phyloP scores from a whole-genome alignment of 78 protist genomes.

The Andalucia godoyi region DNA sequence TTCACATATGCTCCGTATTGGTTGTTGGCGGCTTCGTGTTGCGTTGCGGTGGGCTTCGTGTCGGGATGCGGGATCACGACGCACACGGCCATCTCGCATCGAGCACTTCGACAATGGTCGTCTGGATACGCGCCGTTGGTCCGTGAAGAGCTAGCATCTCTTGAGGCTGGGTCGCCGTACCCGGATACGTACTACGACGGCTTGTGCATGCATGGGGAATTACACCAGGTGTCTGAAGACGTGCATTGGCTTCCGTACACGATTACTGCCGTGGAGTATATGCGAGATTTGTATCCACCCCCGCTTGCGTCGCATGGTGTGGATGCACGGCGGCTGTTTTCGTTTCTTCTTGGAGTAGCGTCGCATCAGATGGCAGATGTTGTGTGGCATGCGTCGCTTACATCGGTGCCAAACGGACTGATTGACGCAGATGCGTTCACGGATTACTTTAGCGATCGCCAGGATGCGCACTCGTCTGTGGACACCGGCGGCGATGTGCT shows the following conservation, averaged over 20 bases:
- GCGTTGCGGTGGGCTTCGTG: too few species aligned
- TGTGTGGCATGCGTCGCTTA: not conserved
- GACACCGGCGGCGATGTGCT: not conserved
- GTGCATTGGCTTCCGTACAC: not conserved
- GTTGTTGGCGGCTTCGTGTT: too few species aligned
- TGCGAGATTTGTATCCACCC: not conserved
- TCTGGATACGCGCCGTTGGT: too few species aligned
- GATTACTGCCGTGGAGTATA: not conserved
- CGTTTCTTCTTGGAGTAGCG: not conserved
- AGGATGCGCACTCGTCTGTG: not conserved
- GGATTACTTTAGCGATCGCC: not conserved
- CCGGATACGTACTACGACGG: not conserved
- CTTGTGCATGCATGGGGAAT: not conserved
- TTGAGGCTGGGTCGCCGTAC: too few species aligned
- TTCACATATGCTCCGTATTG: too few species aligned
- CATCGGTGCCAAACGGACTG: not conserved
- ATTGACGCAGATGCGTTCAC: not conserved
- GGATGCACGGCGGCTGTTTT: not conserved
- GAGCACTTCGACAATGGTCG: too few species aligned
- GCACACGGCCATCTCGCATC: not conserved
- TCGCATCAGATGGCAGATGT: not conserved
- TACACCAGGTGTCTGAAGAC: not conserved
- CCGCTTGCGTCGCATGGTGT: not conserved
- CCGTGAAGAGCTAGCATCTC: too few species aligned
- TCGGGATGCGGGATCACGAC: not conserved